Percentiles rank a stretch among this genome's conserved stretches.
Evolutionary conservation across 768 basidiomycete genomes (phyloP).

Genomic region (Mrakia gelida): DNA sequence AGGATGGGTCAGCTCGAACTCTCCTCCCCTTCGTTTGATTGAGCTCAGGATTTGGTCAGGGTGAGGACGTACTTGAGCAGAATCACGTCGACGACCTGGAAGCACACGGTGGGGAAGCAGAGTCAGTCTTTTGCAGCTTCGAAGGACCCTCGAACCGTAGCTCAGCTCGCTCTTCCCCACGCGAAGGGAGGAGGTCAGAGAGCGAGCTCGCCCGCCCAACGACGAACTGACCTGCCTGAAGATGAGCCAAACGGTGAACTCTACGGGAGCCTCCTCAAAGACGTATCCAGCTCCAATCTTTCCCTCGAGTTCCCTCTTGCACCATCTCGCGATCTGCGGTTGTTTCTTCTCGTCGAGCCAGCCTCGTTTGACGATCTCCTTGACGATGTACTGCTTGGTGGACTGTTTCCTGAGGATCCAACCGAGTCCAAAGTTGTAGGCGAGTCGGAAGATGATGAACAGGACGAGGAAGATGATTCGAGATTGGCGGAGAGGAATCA

Average conservation of each 20-base stretch:
- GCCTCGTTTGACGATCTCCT: slow-evolving; percentile 66
- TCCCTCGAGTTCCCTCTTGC: slow-evolving; percentile 72
- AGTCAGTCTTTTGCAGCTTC: background rate
- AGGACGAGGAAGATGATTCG: slow-evolving; percentile 21
- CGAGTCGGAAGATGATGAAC: slow-evolving; percentile 85
- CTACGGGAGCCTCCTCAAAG: slow-evolving; percentile 85
- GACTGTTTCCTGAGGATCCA: slow-evolving; percentile 93
- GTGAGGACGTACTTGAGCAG: slow-evolving; percentile 72
- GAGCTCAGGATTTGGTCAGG: background rate
- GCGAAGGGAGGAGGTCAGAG: background rate
- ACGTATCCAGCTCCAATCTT: slow-evolving; percentile 95
- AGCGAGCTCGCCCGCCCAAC: background rate
- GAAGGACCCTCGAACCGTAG: background rate
- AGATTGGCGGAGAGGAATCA: slow-evolving; percentile 11
- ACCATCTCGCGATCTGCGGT: slow-evolving; percentile 70
- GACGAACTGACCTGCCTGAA: slow-evolving; percentile 51
- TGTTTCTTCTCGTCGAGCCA: slow-evolving; percentile 73
- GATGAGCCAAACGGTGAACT: slow-evolving; percentile 94
- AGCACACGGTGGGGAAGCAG: background rate
- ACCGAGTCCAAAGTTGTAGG: slow-evolving; percentile 89
- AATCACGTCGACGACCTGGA: slow-evolving; percentile 49
- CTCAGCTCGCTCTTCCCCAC: background rate
- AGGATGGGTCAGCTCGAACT: background rate
- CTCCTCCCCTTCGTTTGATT: background rate
- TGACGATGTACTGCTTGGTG: slow-evolving; percentile 90